These are phyloP conservation scores for Candida ulmi DNA, from an alignment of 805 yeast genomes.

Conservation along the genomic window DNA sequence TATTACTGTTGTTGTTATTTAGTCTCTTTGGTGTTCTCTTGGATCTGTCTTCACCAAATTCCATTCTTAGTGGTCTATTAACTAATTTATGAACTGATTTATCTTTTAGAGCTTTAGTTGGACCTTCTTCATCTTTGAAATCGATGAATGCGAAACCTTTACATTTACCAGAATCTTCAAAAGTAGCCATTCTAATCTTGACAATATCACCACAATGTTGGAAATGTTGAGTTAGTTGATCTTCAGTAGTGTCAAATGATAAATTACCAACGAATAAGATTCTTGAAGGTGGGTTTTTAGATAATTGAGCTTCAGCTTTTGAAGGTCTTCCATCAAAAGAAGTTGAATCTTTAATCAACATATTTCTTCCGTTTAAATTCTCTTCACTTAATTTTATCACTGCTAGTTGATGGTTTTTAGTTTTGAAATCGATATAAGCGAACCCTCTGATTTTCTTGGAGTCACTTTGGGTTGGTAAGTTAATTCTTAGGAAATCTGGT, in stretches of 20 bases:
- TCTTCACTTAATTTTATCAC: slow-evolving; percentile 68
- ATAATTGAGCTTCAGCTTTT: slow-evolving; percentile 39
- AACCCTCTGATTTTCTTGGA: slow-evolving; percentile 70
- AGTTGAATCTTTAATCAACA: slow-evolving; percentile 75
- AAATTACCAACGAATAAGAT: slow-evolving; percentile 90
- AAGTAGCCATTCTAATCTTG: slow-evolving; percentile 93
- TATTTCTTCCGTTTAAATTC: slow-evolving; percentile 74
- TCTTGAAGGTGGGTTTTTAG: slow-evolving; percentile 83
- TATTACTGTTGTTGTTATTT: slow-evolving; percentile 21
- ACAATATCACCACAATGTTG: slow-evolving; percentile 86
- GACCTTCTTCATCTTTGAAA: slow-evolving; percentile 73
- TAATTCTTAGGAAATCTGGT: slow-evolving; percentile 64
- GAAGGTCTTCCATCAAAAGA: slow-evolving; percentile 88
- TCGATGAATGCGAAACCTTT: slow-evolving; percentile 95
- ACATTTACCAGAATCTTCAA: slow-evolving; percentile 93
- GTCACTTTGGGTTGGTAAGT: slow-evolving; percentile 65
- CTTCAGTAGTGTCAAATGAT: slow-evolving; percentile 87
- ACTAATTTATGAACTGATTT: slow-evolving; percentile 59
- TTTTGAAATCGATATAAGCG: slow-evolving; percentile 80
- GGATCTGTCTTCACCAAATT: slow-evolving; percentile 92
- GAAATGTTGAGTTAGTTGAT: slow-evolving; percentile 71
- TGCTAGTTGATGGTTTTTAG: slow-evolving; percentile 50
- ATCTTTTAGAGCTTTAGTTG: slow-evolving; percentile 77
- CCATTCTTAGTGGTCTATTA: slow-evolving; percentile 76
- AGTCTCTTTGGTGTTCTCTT: slow-evolving; percentile 40